Conservation (phyloP, 192 early-diverging fungal genomes). For the Backusella luteola region DNA sequence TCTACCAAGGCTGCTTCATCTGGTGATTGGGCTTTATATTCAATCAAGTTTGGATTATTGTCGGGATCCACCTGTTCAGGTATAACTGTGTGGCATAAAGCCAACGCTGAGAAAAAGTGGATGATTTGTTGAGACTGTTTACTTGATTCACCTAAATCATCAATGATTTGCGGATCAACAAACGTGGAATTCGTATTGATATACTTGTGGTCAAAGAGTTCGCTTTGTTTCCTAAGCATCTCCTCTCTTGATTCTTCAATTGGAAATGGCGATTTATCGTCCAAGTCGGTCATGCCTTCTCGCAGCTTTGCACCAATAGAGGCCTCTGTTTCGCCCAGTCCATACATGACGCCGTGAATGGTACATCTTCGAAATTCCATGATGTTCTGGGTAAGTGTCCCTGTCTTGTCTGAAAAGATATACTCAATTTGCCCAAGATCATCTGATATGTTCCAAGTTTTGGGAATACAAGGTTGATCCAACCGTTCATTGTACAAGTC, state of each 20-base stretch:
- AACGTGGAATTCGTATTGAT: slow-evolving; percentile 66
- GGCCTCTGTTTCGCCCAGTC: slow-evolving; percentile 53
- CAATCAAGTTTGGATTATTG: slow-evolving; percentile 48
- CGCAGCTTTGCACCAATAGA: slow-evolving; percentile 40
- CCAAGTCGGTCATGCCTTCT: not conserved
- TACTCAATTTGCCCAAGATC: slow-evolving; percentile 79
- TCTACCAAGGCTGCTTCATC: slow-evolving; percentile 92
- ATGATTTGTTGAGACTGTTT: slow-evolving; percentile 10
- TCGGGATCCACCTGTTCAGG: slow-evolving; percentile 44
- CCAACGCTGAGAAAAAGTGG: slow-evolving; percentile 57
- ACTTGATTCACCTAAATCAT: slow-evolving; percentile 9
- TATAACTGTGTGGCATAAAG: slow-evolving; percentile 68
- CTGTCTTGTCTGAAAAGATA: slow-evolving; percentile 82
- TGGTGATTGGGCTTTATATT: slow-evolving; percentile 90
- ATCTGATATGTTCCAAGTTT: slow-evolving; percentile 68
- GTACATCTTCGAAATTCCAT: slow-evolving; percentile 79
- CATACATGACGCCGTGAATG: slow-evolving; percentile 58
- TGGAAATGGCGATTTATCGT: not conserved
- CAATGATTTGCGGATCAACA: slow-evolving; percentile 48
- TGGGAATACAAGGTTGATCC: slow-evolving; percentile 60
- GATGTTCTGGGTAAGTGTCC: slow-evolving; percentile 73
- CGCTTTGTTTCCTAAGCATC: slow-evolving; percentile 56
- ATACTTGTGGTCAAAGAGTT: slow-evolving; percentile 59
- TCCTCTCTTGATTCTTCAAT: slow-evolving; percentile 40
- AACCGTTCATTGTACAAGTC: slow-evolving; percentile 60